Conservation (phyloP, 352 stramenopile species). For the Phytophthora agathidicida region DNA sequence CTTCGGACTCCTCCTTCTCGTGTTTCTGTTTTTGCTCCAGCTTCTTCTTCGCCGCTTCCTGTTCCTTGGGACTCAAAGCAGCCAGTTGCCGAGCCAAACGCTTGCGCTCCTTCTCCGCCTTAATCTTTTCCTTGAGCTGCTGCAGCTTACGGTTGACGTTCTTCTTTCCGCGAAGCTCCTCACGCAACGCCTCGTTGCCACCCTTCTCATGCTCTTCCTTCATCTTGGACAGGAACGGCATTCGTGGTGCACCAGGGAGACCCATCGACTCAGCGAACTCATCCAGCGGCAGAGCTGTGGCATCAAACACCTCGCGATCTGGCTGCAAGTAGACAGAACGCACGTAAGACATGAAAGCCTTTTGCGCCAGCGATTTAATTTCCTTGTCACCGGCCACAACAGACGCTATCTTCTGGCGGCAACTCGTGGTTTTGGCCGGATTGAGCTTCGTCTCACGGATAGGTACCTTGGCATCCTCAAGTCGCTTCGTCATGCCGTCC, state of each 20-base stretch:
- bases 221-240: constrained; percentile 93
- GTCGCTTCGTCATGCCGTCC: constrained; percentile 82
- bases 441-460: constrained; percentile 98
- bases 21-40: constrained; percentile 28
- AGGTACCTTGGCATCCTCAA: constrained; percentile 94
- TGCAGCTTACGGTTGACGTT: constrained; percentile 98
- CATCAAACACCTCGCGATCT: constrained; percentile 95
- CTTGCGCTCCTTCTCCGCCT: constrained; percentile 95
- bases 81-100: constrained; percentile 81
- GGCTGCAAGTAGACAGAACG: constrained; percentile 96
- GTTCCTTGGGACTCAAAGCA: constrained; percentile 40
- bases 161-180: constrained; percentile 93
- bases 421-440: constrained; percentile 94
- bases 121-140: constrained; percentile 98
- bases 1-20: constrained; percentile 43
- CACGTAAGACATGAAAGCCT: constrained; percentile 98
- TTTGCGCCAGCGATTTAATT: constrained; percentile 96
- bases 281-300: constrained; percentile 90
- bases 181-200: constrained; percentile 79
- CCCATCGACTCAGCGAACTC: constrained; percentile 95
- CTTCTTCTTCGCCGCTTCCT: constrained; percentile 42
- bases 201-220: constrained; percentile 53
- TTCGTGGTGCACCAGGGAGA: constrained; percentile 91
- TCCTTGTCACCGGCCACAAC: constrained; percentile 94
- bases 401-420: constrained; percentile 92